These are phyloP conservation scores for Neurospora hispaniola DNA, from an alignment of 495 filamentous ascomycete genomes.

Conservation along the genomic window DNA sequence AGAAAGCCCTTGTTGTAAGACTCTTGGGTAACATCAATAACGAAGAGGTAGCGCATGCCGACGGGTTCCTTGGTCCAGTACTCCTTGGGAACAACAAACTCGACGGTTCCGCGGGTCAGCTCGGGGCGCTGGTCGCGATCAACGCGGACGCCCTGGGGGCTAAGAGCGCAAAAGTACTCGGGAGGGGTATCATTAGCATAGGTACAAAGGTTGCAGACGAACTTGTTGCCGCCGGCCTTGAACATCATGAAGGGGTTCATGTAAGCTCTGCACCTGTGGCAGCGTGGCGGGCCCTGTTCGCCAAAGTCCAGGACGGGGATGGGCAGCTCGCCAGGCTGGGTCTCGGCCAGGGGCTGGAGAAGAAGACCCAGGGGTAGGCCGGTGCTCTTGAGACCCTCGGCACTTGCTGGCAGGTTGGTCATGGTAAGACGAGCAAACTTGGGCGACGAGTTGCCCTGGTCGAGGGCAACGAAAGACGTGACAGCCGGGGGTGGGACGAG, in stretches of 20 bases:
- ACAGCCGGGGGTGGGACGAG: constrained; percentile 81
- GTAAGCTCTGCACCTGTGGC: constrained; percentile 87
- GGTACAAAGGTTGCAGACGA: constrained; percentile 96
- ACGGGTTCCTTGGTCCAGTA: constrained; percentile 97
- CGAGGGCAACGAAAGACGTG: constrained; percentile 82
- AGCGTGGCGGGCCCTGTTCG: constrained; percentile 81
- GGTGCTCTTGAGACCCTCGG: constrained; percentile 69
- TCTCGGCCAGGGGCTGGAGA: constrained; percentile 76
- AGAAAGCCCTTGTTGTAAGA: constrained; percentile 80
- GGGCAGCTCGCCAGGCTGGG: constrained; percentile 74
- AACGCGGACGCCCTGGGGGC: constrained; percentile 74
- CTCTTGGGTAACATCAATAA: constrained; percentile 88
- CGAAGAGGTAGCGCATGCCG: constrained; percentile 75
- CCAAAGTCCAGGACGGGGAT: constrained; percentile 95
- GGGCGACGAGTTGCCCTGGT: constrained; percentile 94
- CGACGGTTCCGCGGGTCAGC: constrained; percentile 80
- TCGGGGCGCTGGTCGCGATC: constrained; percentile 88
- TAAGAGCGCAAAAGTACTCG: constrained; percentile 88
- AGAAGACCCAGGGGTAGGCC: constrained; percentile 78
- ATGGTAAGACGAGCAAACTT: constrained; percentile 86
- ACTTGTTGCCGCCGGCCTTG: constrained; percentile 84
- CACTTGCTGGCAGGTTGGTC: constrained; percentile 78
- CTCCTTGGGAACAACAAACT: constrained; percentile 94
- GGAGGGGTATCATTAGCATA: constrained; percentile 90
- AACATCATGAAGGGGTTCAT: constrained; percentile 99